phyloP scores from a whole-genome alignment of 148 eudicot species.

The Rhododendron williamsianum region DNA sequence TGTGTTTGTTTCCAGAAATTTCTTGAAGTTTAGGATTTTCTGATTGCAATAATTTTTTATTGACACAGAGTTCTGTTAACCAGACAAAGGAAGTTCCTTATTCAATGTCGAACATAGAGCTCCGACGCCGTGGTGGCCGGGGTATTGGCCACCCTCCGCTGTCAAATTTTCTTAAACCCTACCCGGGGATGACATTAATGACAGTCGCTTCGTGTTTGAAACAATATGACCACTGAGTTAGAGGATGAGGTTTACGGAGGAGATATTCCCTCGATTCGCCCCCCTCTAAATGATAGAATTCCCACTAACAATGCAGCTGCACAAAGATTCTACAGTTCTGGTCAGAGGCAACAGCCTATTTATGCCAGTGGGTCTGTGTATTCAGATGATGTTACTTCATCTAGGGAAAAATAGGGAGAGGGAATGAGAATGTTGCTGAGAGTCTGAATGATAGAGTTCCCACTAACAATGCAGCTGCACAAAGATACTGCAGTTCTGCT shows the following conservation, averaged over 20 bases:
- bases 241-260: too few species aligned
- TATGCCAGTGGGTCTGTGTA: conserved; percentile 58
- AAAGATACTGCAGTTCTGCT: conserved; percentile 30
- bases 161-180: conserved; percentile 40
- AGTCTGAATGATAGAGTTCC: conserved; percentile 45
- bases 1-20: too few species aligned
- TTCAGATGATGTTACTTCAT: conserved; percentile 78
- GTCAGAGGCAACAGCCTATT: conserved; percentile 51
- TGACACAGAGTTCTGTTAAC: conserved; percentile 44
- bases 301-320: conserved; percentile 11
- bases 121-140: conserved; percentile 24
- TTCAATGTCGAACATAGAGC: conserved; percentile 33
- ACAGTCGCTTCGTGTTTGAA: conserved; percentile 48
- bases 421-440: conserved; percentile 27
- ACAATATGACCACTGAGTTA: conserved; percentile 39
- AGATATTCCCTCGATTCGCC: too few species aligned
- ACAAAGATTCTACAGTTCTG: conserved; percentile 28
- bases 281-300: too few species aligned
- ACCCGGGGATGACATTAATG: conserved; percentile 30
- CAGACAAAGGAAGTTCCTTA: conserved; percentile 38
- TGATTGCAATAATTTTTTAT: too few species aligned
- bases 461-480: conserved; percentile 15
- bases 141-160: conserved; percentile 69
- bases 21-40: neutral
- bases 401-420: conserved; percentile 51